Evolutionary conservation across 495 filamentous ascomycete species (phyloP), one percentile per base, ranked within the genome.

Genomic region (Diplogelasinospora grovesii): DNA sequence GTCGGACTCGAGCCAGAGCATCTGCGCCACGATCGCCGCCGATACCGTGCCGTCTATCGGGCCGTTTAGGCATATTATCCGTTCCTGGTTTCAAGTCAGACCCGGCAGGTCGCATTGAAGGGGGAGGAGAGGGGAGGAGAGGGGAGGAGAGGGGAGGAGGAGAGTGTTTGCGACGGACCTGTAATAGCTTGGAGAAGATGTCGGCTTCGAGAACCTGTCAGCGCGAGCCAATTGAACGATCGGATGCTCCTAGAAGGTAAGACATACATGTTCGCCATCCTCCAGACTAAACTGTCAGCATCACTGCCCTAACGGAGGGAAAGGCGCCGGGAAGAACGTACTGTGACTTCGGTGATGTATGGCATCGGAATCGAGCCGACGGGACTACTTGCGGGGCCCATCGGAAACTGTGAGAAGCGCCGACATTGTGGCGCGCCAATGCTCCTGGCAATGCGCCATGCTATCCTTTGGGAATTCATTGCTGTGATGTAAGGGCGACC

Each of bases 1-100:
- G 53, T 96, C 92, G 47, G 92, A 92, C 76, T 98, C 92, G 57
- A 97, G 88, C 75, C 89, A 97, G 46, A 98, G 83, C 44, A 98
- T 80, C 58, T 98, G 92, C 2, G 92, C 87, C 16, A 96, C 90
- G 50, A 95, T 86, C 35, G 85, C 83, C 22, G 93, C 88, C 27
- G 88, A 94, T 35, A 89, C 74, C 14, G 73, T 79, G 51, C 95
- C 87, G 68, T 96, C 82, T 43, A 98, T 90, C 51, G 81, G 68
- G 50, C 92, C 92, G 56, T 95, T 96, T 22, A 98, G 79, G 54
- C 86, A 96, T 56, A 98, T 74, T 58, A 98, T 96, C 43, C 92
- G 88, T 70, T 98, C 92, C 79, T 87, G 46, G 10, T n/a, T n/a
- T 18, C 9, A 18, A 7, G 41, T 50, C 37, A 53, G 33, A 39